A percentile compares a stretch with the other conserved stretches of the same genome.
Conservation (phyloP, 2,329 filamentous ascomycete genomes). For the Aureobasidium sp. region DNA sequence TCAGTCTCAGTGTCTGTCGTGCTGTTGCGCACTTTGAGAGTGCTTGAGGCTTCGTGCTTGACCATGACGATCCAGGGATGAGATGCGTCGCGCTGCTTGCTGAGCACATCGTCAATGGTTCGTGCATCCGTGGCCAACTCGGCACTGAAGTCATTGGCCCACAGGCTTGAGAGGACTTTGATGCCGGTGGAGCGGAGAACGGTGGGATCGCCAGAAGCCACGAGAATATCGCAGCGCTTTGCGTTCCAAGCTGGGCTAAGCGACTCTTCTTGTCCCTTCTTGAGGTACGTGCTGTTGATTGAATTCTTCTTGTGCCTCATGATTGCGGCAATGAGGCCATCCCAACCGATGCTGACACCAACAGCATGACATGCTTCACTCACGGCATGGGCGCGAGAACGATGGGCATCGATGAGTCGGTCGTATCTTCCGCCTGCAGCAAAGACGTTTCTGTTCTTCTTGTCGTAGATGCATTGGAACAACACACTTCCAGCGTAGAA, state of each 20-base stretch:
- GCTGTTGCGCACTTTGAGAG: slow-evolving; percentile 60
- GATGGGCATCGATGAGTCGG: slow-evolving; percentile 74
- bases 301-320: slow-evolving; percentile 40
- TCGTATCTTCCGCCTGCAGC: slow-evolving; percentile 94
- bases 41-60: slow-evolving; percentile 60
- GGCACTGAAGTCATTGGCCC: slow-evolving; percentile 76
- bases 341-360: slow-evolving; percentile 86
- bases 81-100: slow-evolving; percentile 66
- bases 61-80: slow-evolving; percentile 87
- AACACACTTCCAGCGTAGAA: slow-evolving; percentile 82
- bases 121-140: slow-evolving; percentile 65
- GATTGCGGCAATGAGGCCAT: slow-evolving; percentile 49
- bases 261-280: slow-evolving; percentile 60
- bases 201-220: slow-evolving; percentile 77
- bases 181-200: slow-evolving; percentile 70
- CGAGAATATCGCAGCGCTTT: slow-evolving; percentile 67
- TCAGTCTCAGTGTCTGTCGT: slow-evolving; percentile 57
- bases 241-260: slow-evolving; percentile 9
- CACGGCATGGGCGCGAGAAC: slow-evolving; percentile 48
- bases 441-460: slow-evolving; percentile 71
- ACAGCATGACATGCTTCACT: slow-evolving; percentile 61
- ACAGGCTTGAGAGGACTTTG: slow-evolving; percentile 70
- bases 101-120: slow-evolving; percentile 71
- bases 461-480: slow-evolving; percentile 88
- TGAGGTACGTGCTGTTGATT: slow-evolving; percentile 51